phyloP scores from a whole-genome alignment of 2,329 filamentous ascomycete species.

The Botrytis fabae region DNA sequence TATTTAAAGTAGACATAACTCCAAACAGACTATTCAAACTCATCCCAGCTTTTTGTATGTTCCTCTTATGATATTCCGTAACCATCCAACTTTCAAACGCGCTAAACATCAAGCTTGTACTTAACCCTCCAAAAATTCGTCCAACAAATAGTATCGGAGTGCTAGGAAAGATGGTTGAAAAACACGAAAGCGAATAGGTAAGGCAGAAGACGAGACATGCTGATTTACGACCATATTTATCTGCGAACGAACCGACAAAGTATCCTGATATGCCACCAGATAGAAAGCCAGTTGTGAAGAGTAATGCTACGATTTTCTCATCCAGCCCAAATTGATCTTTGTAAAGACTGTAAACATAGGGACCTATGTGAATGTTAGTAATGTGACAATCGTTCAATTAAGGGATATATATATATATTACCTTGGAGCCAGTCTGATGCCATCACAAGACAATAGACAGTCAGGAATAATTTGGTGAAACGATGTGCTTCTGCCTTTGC shows the following conservation, averaged over 20 bases:
- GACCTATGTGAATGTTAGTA: slow-evolving; percentile 41
- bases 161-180: slow-evolving; percentile 50
- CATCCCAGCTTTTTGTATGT: slow-evolving; percentile 45
- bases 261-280: slow-evolving; percentile 40
- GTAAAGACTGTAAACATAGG: slow-evolving; percentile 41
- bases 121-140: slow-evolving; percentile 55
- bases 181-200: slow-evolving; percentile 54
- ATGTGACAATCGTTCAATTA: slow-evolving; percentile 26
- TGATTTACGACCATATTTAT: slow-evolving; percentile 44
- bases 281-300: slow-evolving; percentile 41
- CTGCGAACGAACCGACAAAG: slow-evolving; percentile 40
- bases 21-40: slow-evolving; percentile 55
- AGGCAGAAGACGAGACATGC: slow-evolving; percentile 58
- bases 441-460: slow-evolving; percentile 52
- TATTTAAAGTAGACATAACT: slow-evolving; percentile 54
- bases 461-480: slow-evolving; percentile 42
- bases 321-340: slow-evolving; percentile 39
- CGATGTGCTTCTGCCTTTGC: slow-evolving; percentile 35
- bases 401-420: slow-evolving; percentile 27
- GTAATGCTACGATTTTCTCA: slow-evolving; percentile 37
- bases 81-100: slow-evolving; percentile 64
- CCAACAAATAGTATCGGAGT: slow-evolving; percentile 52
- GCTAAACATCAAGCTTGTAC: slow-evolving; percentile 57
- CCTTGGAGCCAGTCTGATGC: slow-evolving; percentile 55
- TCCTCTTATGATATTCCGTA: slow-evolving; percentile 53